phyloP scores from a whole-genome alignment of 2,329 filamentous ascomycete genomes.

The Diaporthe helianthi region DNA sequence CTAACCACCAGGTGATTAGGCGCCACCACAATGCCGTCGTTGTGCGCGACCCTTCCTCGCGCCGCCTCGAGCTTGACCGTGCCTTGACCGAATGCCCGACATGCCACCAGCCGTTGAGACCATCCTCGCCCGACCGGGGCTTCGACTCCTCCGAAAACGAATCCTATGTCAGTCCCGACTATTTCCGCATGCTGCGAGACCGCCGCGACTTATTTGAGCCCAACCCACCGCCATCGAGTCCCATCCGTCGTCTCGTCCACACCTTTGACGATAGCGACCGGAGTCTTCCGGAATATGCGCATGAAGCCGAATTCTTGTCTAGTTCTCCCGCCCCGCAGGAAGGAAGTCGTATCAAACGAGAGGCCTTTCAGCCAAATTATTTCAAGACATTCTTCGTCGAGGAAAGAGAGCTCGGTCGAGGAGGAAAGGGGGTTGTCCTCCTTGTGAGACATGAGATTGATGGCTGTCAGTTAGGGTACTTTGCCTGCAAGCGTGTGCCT shows the following conservation, averaged over 20 bases:
- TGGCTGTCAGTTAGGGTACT: conserved; percentile 84
- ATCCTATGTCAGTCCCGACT: conserved; percentile 86
- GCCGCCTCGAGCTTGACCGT: conserved; percentile 79
- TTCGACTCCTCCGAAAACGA: conserved; percentile 59
- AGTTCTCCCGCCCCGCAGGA: conserved; percentile 56
- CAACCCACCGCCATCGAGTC: conserved; percentile 56
- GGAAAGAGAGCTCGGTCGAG: conserved; percentile 83
- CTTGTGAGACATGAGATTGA: conserved; percentile 94
- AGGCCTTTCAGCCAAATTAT: conserved; percentile 91
- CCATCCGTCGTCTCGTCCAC: conserved; percentile 60
- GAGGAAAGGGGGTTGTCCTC: conserved; percentile 93
- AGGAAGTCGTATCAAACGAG: conserved; percentile 77
- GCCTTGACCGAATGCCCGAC: conserved; percentile 85
- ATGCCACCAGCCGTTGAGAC: conserved; percentile 76
- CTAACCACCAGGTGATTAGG: conserved; percentile 52
- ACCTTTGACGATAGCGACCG: conserved; percentile 46
- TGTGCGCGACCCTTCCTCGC: conserved; percentile 84
- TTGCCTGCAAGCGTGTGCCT: conserved; percentile 95
- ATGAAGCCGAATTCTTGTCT: conserved; percentile 58
- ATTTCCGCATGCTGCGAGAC: conserved; percentile 90
- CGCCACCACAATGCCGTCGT: conserved; percentile 94
- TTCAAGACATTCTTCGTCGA: conserved; percentile 94
- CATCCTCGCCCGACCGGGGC: conserved; percentile 55
- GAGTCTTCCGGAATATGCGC: conserved; percentile 40
- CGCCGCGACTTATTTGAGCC: conserved; percentile 52